Base-by-base conservation (phyloP, 441 rosid genomes). In the Euphorbia celastroides region DNA sequence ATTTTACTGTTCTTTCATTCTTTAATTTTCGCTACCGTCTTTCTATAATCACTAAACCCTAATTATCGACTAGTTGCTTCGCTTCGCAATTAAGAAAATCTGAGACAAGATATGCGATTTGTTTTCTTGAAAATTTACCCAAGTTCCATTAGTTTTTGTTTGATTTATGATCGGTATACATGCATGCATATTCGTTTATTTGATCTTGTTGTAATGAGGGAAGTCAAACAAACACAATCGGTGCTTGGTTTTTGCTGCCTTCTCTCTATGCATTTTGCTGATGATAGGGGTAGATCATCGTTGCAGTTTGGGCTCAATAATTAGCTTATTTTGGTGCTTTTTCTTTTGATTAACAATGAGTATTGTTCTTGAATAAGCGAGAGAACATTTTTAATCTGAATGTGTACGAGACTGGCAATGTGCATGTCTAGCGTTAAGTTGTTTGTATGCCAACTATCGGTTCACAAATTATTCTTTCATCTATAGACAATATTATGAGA, bases 401-500 rank as follows among this genome's bases (percentile, higher is more conserved):
- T 10, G 41, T 41, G 44, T 10, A 14, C 12, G 44, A 41, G 44
- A 41, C 44, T 9, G 44, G 22, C 7, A 7, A 22, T 36, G 27
- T 41, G 12, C n/a, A 2, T 0, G 34, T 30, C 26, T 19, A 27
- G 17, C 10, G 23, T 11, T 19, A 12, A 10, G 5, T 14, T 41
- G 38, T 28, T 54, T 1, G n/a, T 57, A 22, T 17, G 17, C 1
- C 20, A 22, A 7, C 17, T 2, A 14, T 54, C 10, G n/a, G 26
- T 64, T 36, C 48, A 50, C 5, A 19, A 51, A 16, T 5, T 28
- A 2, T 54, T 25, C 6, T 14, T 46, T n/a, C 44, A 7, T 64
- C 46, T 19, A 16, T 58, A 78, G 80, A 74, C 51, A 20, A 22
- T 73, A 64, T 31, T 31, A 93, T 93, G 99, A 88, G 95, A 84